These are phyloP conservation scores for Juncus effusus DNA, from an alignment of 176 grass and related monocot species.

Conservation along the genomic window DNA sequence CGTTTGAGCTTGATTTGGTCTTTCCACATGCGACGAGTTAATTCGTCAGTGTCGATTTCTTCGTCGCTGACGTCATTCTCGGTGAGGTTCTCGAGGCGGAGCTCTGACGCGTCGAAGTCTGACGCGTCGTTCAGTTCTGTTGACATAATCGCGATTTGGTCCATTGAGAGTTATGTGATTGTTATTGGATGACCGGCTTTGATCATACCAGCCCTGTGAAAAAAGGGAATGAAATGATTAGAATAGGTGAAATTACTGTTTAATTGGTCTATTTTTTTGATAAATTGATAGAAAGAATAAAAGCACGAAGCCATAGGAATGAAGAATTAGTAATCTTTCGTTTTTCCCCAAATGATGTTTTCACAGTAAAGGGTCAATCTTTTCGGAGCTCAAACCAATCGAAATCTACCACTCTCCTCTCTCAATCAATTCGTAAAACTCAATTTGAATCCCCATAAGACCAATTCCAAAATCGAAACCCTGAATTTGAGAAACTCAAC, in stretches of 20 bases:
- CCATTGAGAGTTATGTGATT: slow-evolving; percentile 37
- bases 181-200: no score
- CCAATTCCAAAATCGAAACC: background rate
- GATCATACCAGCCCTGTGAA: no score
- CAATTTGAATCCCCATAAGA: background rate
- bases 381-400: background rate
- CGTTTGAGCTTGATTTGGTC: slow-evolving; percentile 73
- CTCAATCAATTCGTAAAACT: no score
- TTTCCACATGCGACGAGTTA: slow-evolving; percentile 90
- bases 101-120: slow-evolving; percentile 46
- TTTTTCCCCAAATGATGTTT: no score
- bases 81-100: slow-evolving; percentile 26
- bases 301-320: no score
- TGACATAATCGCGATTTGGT: slow-evolving; percentile 50
- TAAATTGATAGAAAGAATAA: no score
- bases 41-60: slow-evolving; percentile 76
- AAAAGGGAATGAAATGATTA: no score
- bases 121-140: slow-evolving; percentile 54
- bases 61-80: slow-evolving; percentile 97
- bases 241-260: no score
- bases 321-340: no score
- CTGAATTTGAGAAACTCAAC: background rate
- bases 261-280: no score
- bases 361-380: no score
- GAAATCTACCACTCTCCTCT: background rate